Conservation (phyloP, 352 stramenopile species). For the Globisporangium apiculatum region DNA sequence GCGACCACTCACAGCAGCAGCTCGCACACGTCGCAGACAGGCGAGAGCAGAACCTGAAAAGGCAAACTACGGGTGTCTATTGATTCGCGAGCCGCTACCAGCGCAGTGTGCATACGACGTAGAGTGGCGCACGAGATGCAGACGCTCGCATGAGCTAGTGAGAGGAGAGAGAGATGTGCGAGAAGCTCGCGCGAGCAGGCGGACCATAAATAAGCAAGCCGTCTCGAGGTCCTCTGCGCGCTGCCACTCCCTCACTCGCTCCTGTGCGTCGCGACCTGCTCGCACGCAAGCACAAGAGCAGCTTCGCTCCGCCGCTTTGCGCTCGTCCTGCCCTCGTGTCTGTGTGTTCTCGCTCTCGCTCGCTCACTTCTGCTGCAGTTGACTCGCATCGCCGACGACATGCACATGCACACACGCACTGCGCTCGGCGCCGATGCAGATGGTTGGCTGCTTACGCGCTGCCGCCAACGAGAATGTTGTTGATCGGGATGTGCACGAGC, state of each 20-base stretch:
- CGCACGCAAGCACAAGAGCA: background rate
- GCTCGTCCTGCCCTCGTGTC: background rate
- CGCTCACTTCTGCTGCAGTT: background rate
- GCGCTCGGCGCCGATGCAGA: background rate
- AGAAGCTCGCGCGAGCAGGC: background rate
- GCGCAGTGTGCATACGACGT: background rate
- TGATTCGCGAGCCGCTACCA: slow-evolving; percentile 1
- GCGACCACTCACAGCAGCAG: too few species aligned
- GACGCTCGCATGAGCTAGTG: background rate
- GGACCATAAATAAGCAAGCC: slow-evolving; percentile 14
- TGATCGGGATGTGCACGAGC: slow-evolving; percentile 99
- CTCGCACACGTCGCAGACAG: background rate
- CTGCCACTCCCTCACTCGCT: background rate
- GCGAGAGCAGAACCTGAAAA: background rate
- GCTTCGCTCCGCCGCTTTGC: background rate
- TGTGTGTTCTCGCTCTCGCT: background rate
- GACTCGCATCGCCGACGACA: background rate
- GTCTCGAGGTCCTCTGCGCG: slow-evolving; percentile 5
- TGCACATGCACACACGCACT: background rate
- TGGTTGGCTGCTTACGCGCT: slow-evolving; percentile 43
- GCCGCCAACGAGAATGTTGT: slow-evolving; percentile 98
- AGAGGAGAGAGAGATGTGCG: background rate
- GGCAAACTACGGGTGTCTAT: slow-evolving; percentile 11
- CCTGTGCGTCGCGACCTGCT: too few species aligned
- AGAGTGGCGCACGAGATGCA: background rate